phyloP scores from a whole-genome alignment of 306 rosid species.

The Quercus suber region DNA sequence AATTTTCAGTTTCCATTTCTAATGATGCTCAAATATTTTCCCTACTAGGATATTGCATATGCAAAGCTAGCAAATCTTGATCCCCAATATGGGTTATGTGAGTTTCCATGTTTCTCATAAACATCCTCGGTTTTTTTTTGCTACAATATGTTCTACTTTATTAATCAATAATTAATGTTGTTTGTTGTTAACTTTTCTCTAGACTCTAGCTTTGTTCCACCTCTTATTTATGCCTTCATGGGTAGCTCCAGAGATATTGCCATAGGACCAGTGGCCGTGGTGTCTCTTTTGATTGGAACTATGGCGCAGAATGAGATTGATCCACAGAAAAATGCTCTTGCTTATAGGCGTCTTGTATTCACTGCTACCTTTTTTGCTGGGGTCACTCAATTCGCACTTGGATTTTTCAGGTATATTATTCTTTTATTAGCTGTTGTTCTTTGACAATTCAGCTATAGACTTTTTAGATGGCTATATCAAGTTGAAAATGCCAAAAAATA shows the following conservation, averaged over 20 bases:
- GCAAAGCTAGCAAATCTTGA: constrained; percentile 54
- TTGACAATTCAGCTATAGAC: no score
- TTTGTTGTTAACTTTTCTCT: background rate
- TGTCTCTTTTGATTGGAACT: constrained; percentile 75
- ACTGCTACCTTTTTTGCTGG: constrained; percentile 92
- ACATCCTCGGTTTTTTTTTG: background rate
- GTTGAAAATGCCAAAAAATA: no score
- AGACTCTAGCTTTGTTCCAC: constrained; percentile 80
- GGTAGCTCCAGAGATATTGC: constrained; percentile 90
- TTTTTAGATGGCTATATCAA: no score
- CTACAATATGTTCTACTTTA: background rate
- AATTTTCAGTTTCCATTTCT: background rate
- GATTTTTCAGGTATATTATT: constrained; percentile 50
- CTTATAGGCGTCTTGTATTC: constrained; percentile 56
- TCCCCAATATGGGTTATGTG: constrained; percentile 45
- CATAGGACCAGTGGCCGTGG: constrained; percentile 84
- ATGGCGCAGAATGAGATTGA: constrained; percentile 39
- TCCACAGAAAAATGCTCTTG: background rate
- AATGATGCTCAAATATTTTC: background rate
- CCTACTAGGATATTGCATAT: constrained; percentile 35
- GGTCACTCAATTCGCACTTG: constrained; percentile 58
- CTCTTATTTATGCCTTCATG: constrained; percentile 76
- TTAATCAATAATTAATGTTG: background rate
- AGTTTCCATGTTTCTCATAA: constrained; percentile 13
- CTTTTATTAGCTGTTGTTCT: background rate